Base-by-base conservation (phyloP, 306 rosid species). In the Fragaria vesca region DNA sequence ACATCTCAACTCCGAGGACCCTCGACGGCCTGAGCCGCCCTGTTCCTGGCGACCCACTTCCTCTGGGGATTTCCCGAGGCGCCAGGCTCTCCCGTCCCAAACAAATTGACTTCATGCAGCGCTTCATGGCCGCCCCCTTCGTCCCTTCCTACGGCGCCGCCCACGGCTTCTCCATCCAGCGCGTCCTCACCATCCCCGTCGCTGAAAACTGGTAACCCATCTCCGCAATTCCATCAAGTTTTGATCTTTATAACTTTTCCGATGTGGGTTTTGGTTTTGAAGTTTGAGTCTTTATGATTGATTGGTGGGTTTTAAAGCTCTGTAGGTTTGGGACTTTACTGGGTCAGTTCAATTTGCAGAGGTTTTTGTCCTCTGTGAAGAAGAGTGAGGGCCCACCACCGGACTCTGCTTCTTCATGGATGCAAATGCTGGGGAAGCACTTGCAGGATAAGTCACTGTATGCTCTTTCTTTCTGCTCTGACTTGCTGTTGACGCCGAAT, bases 311-410 rank as follows among this genome's bases (percentile, higher is more conserved):
- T 73, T 36, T 79, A 69, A 76, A 84, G 86, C 72, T 84, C 73
- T 87, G 92, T 93, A 93, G 98, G 93, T 62, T 85, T 58, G 83
- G 73, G 38, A 77, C 86, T 69, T 72, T 92, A 46, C 82, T 94
- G 72, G 98, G 95, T 57, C 97, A 92, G 87, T 94, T 94, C 92
- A 86, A 92, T 86, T 76, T 92, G 83, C 95, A 94, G 86, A 92
- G 83, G 83, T 90, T 92, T 55, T 26, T 87, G 30, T 84, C 95
- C 20, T 83, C 89, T 26, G 82, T 92, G 48, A 82, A 79, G 68
- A 69, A 73, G 26, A 83, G 88, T 52, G 87, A 79, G 66, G 87
- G 87, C 80, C 71, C 36, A 13, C 84, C 73, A 13, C 71, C 78
- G 12, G 78, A 68, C 0, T 83, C 85, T 47, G 5, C 71, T 15